These are phyloP conservation scores for Starmerella khaoyaiensis DNA, from an alignment of 805 yeast species.

Conservation along the genomic window DNA sequence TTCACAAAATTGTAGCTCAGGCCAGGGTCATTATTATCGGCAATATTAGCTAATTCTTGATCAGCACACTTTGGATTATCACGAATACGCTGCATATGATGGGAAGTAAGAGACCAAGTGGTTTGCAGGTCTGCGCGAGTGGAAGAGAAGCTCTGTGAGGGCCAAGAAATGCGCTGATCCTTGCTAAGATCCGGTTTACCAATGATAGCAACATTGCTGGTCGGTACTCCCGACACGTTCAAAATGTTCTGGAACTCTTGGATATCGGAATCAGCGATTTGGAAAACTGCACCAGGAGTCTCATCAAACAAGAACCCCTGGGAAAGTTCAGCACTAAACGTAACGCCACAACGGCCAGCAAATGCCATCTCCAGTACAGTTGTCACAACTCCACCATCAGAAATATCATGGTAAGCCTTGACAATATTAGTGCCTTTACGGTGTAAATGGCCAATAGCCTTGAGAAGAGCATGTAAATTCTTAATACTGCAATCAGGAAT, in stretches of 20 bases:
- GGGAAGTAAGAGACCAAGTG: constrained; percentile 78
- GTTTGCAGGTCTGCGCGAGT: constrained; percentile 65
- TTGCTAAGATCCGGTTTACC: constrained; percentile 44
- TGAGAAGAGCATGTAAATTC: constrained; percentile 55
- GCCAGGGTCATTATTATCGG: constrained; percentile 84
- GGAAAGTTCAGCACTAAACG: constrained; percentile 35
- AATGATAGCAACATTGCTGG: constrained; percentile 43
- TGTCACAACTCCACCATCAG: constrained; percentile 89
- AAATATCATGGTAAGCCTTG: constrained; percentile 84
- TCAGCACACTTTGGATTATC: constrained; percentile 87
- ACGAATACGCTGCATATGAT: constrained; percentile 77
- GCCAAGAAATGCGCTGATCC: constrained; percentile 41
- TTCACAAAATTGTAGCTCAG: constrained; percentile 61
- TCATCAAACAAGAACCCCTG: constrained; percentile 66
- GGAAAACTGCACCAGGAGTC: constrained; percentile 95
- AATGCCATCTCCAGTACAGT: constrained; percentile 92
- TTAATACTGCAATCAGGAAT: constrained; percentile 67
- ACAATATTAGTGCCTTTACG: constrained; percentile 41
- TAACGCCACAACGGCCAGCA: constrained; percentile 80
- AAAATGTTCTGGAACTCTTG: constrained; percentile 45
- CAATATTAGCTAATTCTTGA: constrained; percentile 64
- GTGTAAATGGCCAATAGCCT: constrained; percentile 61
- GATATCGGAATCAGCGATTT: constrained; percentile 41
- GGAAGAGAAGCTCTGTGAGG: constrained; percentile 31
- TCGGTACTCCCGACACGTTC: constrained; percentile 43